Conservation (phyloP, 192 early-diverging fungal species). For the Coemansia asiatica region DNA sequence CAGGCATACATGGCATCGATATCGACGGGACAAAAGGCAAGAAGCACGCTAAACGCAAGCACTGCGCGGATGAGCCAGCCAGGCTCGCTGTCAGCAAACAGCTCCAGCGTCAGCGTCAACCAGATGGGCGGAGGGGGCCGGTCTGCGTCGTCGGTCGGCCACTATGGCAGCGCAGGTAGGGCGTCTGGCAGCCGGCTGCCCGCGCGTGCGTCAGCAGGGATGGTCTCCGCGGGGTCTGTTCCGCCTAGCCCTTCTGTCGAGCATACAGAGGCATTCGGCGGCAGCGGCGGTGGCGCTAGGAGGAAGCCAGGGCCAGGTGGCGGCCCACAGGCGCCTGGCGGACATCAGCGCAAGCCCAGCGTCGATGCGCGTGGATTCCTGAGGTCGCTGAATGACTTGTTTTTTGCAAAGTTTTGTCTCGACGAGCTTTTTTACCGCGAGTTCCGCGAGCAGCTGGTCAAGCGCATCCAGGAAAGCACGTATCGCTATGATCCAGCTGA, state of each 20-base stretch:
- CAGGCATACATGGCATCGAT: slow-evolving; percentile 52
- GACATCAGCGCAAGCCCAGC: slow-evolving; percentile 37
- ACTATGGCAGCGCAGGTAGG: slow-evolving; percentile 11
- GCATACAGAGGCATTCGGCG: slow-evolving; percentile 13
- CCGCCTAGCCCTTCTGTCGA: background rate
- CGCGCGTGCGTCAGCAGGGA: slow-evolving; percentile 12
- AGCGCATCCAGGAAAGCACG: slow-evolving; percentile 52
- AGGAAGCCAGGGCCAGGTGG: background rate
- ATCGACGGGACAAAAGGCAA: slow-evolving; percentile 44
- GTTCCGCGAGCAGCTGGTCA: slow-evolving; percentile 51
- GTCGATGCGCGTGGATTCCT: slow-evolving; percentile 44
- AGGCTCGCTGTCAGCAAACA: slow-evolving; percentile 35
- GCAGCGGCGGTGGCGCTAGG: slow-evolving; percentile 1
- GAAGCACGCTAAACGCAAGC: slow-evolving; percentile 29
- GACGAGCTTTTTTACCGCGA: slow-evolving; percentile 55
- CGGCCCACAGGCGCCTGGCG: background rate
- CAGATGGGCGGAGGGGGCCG: slow-evolving; percentile 19
- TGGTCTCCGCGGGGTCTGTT: background rate
- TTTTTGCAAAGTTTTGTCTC: slow-evolving; percentile 55
- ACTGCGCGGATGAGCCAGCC: slow-evolving; percentile 15
- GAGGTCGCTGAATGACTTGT: slow-evolving; percentile 51
- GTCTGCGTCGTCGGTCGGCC: slow-evolving; percentile 19
- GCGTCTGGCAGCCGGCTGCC: slow-evolving; percentile 17
- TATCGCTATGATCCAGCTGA: slow-evolving; percentile 40
- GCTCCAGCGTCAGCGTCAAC: slow-evolving; percentile 35